Conservation (phyloP, 2,329 filamentous ascomycete species). For the Aspergillus ruber region DNA sequence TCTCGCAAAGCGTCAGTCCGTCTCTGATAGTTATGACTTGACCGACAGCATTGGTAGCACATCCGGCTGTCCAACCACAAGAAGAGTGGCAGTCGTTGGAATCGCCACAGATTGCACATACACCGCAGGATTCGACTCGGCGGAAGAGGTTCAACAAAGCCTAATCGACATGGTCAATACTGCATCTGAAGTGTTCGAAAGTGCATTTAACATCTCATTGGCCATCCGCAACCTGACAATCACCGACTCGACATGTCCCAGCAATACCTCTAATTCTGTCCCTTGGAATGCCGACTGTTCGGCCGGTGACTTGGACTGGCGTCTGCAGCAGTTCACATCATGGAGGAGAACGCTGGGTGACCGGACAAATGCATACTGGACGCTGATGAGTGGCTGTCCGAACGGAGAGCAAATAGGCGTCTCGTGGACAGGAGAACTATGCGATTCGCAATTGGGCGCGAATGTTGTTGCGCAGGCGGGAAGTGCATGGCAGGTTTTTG, state of each 20-base stretch:
- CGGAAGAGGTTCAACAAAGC: constrained; percentile 60
- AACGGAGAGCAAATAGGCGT: constrained; percentile 82
- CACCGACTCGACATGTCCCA: constrained; percentile 67
- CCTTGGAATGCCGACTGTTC: constrained; percentile 78
- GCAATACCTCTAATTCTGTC: constrained; percentile 57
- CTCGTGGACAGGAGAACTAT: constrained; percentile 88
- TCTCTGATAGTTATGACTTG: constrained; percentile 68
- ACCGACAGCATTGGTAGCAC: constrained; percentile 71
- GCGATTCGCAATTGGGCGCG: constrained; percentile 51
- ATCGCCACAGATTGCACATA: constrained; percentile 93
- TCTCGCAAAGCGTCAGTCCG: constrained; percentile 59
- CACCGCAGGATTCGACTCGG: constrained; percentile 62
- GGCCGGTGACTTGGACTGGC: constrained; percentile 57
- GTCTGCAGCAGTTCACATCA: constrained; percentile 77
- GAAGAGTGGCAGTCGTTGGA: constrained; percentile 84
- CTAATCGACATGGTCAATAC: constrained; percentile 78
- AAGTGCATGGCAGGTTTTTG: constrained; percentile 40
- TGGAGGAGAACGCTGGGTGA: constrained; percentile 79
- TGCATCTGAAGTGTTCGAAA: constrained; percentile 82
- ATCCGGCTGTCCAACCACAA: constrained; percentile 78
- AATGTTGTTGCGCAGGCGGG: constrained; percentile 23
- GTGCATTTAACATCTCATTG: constrained; percentile 88
- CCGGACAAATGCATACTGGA: constrained; percentile 80
- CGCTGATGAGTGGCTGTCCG: constrained; percentile 71
- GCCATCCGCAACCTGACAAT: constrained; percentile 82